Evolutionary conservation across 108 stramenopile genomes (phyloP).

Genomic region (Fragilaria radians): DNA sequence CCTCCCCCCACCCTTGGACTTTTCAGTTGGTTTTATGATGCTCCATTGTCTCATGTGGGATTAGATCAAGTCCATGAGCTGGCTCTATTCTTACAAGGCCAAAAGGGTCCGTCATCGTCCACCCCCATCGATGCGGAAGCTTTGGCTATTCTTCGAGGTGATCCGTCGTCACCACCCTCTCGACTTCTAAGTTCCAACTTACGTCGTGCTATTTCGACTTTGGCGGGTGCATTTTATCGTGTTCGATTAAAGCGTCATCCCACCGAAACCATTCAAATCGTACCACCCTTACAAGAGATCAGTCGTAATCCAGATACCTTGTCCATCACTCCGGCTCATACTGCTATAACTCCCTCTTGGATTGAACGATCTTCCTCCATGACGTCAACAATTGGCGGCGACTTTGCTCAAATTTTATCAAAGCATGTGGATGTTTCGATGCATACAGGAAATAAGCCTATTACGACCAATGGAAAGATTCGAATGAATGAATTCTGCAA

Average conservation of each 20-base stretch:
- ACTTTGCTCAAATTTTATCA: constrained; percentile 42
- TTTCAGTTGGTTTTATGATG: constrained; percentile 84
- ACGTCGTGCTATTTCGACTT: constrained; percentile 80
- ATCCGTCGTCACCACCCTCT: constrained; percentile 43
- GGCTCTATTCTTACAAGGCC: constrained; percentile 49
- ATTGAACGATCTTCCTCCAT: constrained; percentile 47
- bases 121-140: constrained; percentile 16
- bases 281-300: constrained; percentile 85
- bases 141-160: constrained; percentile 29
- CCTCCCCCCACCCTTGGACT: too few relatives aligned
- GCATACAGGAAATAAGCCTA: constrained; percentile 81
- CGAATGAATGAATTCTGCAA: constrained; percentile 76
- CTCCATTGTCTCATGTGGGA: constrained; percentile 62
- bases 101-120: constrained; percentile 17
- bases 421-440: constrained; percentile 63
- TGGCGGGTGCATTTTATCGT: constrained; percentile 67
- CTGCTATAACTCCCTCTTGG: constrained; percentile 68
- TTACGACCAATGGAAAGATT: constrained; percentile 67
- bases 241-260: constrained; percentile 51
- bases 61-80: constrained; percentile 61
- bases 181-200: constrained; percentile 72
- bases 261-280: constrained; percentile 60
- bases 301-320: constrained; percentile 85
- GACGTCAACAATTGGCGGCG: constrained; percentile 39
- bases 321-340: constrained; percentile 71